Conservation (phyloP, 768 basidiomycete genomes). For the Harrya chromipes region DNA sequence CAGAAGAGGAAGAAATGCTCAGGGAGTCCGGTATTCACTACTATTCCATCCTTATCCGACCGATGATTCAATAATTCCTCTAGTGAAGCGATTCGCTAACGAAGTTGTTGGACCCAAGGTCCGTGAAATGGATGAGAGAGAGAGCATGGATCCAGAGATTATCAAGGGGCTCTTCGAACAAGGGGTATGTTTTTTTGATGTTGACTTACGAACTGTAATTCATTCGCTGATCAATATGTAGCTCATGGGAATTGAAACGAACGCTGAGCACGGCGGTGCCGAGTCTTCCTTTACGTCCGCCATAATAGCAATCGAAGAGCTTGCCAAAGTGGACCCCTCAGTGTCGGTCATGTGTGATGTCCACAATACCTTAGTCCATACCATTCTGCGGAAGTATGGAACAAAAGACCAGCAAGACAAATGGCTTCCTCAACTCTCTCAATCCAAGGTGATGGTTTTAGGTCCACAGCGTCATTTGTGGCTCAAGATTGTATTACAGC, state of each 20-base stretch:
- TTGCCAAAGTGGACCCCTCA: slow-evolving; percentile 93
- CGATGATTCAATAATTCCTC: slow-evolving; percentile 7
- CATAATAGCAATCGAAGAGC: slow-evolving; percentile 95
- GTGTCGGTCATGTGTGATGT: slow-evolving; percentile 98
- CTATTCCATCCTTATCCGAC: background rate
- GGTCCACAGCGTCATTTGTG: background rate
- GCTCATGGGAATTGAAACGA: slow-evolving; percentile 98
- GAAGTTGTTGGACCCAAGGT: slow-evolving; percentile 92
- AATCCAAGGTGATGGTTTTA: slow-evolving; percentile 55
- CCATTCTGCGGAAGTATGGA: slow-evolving; percentile 84
- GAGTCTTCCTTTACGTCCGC: slow-evolving; percentile 93
- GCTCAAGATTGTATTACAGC: slow-evolving; percentile 42
- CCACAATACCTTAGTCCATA: slow-evolving; percentile 98
- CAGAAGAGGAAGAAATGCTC: slow-evolving; percentile 93
- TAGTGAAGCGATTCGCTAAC: slow-evolving; percentile 84
- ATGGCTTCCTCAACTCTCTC: slow-evolving; percentile 81
- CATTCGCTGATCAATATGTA: slow-evolving; percentile 30
- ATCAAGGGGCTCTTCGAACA: slow-evolving; percentile 92
- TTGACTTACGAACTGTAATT: background rate
- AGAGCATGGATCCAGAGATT: slow-evolving; percentile 85
- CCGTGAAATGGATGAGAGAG: slow-evolving; percentile 97
- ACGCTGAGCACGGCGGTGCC: slow-evolving; percentile 76
- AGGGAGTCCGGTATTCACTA: slow-evolving; percentile 73
- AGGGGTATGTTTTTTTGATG: slow-evolving; percentile 56
- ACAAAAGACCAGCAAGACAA: slow-evolving; percentile 81